Evolutionary conservation across 2,329 filamentous ascomycete genomes (phyloP).

Genomic region (Aspergillus phoenicis): DNA sequence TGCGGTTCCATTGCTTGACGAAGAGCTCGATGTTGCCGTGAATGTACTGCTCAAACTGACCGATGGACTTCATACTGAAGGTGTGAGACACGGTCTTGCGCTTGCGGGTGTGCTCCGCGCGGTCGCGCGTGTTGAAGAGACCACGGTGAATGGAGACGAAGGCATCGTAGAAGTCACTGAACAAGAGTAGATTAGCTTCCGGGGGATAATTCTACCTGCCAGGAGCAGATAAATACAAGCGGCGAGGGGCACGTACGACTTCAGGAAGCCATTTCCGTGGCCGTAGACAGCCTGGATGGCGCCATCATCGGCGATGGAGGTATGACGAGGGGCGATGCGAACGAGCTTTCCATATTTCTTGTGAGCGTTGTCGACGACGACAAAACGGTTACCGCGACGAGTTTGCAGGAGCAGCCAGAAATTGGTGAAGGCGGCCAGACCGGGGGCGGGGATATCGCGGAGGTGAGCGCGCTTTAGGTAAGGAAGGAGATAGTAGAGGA

Average conservation of each 20-base stretch:
- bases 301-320: conserved; percentile 77
- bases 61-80: conserved; percentile 78
- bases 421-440: conserved; percentile 68
- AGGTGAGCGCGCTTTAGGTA: conserved; percentile 60
- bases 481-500: conserved; percentile 60
- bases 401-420: conserved; percentile 74
- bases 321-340: conserved; percentile 79
- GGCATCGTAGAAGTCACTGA: conserved; percentile 82
- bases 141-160: conserved; percentile 86
- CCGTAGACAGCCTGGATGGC: conserved; percentile 79
- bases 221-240: neutral
- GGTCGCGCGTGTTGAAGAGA: conserved; percentile 85
- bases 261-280: conserved; percentile 74
- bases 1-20: conserved; percentile 69
- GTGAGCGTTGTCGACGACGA: conserved; percentile 70
- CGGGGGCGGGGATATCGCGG: conserved; percentile 54
- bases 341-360: conserved; percentile 77
- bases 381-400: conserved; percentile 67
- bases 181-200: neutral
- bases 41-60: conserved; percentile 88
- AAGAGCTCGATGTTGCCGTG: conserved; percentile 76
- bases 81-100: conserved; percentile 86
- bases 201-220: neutral
- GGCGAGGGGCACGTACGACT: conserved; percentile 56
- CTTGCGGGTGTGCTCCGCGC: conserved; percentile 82